Conservation (phyloP, 129 eudicot genomes). For the Flaveria brownii region DNA sequence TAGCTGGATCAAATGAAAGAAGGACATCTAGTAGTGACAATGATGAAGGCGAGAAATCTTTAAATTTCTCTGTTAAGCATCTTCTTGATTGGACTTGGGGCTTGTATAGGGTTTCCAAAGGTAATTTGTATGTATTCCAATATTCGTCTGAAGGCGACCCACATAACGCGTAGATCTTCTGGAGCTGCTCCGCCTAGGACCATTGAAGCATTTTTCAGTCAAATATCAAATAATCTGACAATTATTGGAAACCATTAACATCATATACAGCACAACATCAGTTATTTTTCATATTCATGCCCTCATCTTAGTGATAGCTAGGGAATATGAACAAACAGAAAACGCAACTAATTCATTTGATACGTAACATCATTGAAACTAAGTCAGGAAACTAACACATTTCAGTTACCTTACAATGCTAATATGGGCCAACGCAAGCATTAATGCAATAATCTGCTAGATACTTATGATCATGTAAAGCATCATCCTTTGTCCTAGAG, state of each 20-base stretch:
- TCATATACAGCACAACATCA: no score
- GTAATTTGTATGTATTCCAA: not conserved
- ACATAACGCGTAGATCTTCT: not conserved
- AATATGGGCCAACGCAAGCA: no score
- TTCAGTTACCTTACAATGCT: no score
- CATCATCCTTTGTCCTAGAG: not conserved
- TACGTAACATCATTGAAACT: no score
- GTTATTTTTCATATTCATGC: no score
- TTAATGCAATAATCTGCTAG: not conserved
- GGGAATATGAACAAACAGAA: no score
- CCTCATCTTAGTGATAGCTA: no score
- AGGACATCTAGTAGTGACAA: not conserved
- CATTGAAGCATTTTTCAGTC: not conserved
- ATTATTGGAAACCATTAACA: no score
- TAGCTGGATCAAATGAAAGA: constrained; percentile 2
- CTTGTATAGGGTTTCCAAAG: not conserved
- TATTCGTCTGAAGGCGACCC: constrained; percentile 8
- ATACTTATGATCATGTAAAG: not conserved
- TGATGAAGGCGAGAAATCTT: constrained; percentile 1
- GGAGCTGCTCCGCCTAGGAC: not conserved
- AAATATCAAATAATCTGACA: not conserved
- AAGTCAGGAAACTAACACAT: no score
- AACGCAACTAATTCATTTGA: no score
- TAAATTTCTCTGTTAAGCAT: not conserved
- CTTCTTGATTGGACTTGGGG: not conserved